Evolutionary conservation across 164 flowering plant species (phyloP).

Genomic region (grape (Vitis vinifera)): ASM3070453v1 NC_081811.1:23877001-23877500

Average conservation of each 20-base stretch:
- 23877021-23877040: neutral
- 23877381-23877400: neutral
- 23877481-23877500: no score
- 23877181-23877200: no score
- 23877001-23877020: conserved; percentile 13
- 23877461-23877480: no score
- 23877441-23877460: no score
- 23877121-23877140: neutral
- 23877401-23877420: neutral
- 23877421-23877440: neutral
- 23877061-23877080: neutral
- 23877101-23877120: conserved; percentile 9
- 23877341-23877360: neutral
- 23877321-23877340: neutral
- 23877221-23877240: neutral
- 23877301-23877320: neutral
- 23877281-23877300: no score
- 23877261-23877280: neutral
- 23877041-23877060: conserved; percentile 5
- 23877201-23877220: neutral
- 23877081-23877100: conserved; percentile 1
- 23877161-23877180: no score
- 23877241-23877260: neutral
- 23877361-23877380: neutral
- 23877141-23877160: no score